Evolutionary conservation across 2,329 filamentous ascomycete species (phyloP).

Genomic region (Verticillium albo-atrum): DNA sequence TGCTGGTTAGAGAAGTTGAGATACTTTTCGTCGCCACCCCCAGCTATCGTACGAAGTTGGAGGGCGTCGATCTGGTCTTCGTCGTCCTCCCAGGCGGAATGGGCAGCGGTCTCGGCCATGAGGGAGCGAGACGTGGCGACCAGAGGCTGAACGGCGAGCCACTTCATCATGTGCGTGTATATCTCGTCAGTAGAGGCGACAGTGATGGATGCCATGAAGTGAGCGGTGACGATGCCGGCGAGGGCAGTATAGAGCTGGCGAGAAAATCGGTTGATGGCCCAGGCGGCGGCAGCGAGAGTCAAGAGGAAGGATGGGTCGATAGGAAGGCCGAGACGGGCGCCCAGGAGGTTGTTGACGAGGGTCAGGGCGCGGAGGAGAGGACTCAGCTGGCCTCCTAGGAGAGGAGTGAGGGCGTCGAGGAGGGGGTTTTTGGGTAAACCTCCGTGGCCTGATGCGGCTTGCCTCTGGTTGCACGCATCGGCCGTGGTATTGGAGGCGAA

Average conservation of each 20-base stretch:
- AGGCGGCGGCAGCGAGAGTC: conserved; percentile 39
- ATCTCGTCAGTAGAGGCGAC: conserved; percentile 54
- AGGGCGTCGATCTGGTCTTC: conserved; percentile 40
- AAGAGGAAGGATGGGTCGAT: conserved; percentile 45
- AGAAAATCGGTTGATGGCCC: conserved; percentile 36
- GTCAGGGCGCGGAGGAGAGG: conserved; percentile 11
- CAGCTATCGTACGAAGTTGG: conserved; percentile 26
- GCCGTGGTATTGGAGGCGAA: background rate
- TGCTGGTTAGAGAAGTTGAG: conserved; percentile 58
- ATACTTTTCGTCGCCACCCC: conserved; percentile 31
- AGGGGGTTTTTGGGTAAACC: background rate
- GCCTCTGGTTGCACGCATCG: background rate
- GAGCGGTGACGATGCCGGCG: conserved; percentile 30
- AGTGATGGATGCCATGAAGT: conserved; percentile 48
- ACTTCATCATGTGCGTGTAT: conserved; percentile 54
- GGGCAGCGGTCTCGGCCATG: conserved; percentile 50
- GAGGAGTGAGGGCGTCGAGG: conserved; percentile 5
- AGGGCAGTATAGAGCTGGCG: conserved; percentile 28
- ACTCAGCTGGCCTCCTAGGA: conserved; percentile 13
- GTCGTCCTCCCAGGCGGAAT: conserved; percentile 53
- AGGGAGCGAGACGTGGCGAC: conserved; percentile 47
- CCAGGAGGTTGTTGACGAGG: conserved; percentile 40
- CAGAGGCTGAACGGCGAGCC: conserved; percentile 47
- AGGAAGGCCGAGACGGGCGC: conserved; percentile 31
- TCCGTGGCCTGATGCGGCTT: background rate